Conservation (phyloP, 345 rosid genomes). For the Crucihimalaya himalaica region DNA sequence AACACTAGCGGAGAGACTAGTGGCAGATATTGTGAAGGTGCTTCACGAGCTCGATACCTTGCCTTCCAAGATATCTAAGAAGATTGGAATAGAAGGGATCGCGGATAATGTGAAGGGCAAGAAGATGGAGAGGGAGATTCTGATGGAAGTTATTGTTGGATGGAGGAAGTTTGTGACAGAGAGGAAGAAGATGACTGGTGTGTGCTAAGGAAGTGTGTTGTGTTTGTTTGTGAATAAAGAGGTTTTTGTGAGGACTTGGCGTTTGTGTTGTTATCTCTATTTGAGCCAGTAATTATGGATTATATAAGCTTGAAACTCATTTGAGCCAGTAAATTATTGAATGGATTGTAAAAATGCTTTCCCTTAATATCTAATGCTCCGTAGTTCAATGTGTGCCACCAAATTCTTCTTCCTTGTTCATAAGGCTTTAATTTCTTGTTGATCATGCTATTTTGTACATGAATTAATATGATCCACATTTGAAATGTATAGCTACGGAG, state of each 20-base stretch:
- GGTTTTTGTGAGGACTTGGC: not conserved
- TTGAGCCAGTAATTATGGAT: slow-evolving; percentile 20
- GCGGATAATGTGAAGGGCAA: slow-evolving; percentile 30
- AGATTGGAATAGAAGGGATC: slow-evolving; percentile 22
- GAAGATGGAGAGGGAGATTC: slow-evolving; percentile 47
- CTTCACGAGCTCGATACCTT: slow-evolving; percentile 58
- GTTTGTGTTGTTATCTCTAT: slow-evolving; percentile 22
- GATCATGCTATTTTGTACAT: no score
- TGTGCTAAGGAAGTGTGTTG: slow-evolving; percentile 36
- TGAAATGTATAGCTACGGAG: no score
- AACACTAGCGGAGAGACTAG: slow-evolving; percentile 84
- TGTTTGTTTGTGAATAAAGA: slow-evolving; percentile 9
- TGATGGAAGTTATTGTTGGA: slow-evolving; percentile 55
- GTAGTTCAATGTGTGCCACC: no score
- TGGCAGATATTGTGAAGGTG: slow-evolving; percentile 55
- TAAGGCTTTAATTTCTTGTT: no score
- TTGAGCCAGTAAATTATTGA: no score
- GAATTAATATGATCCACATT: no score
- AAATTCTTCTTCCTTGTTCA: no score
- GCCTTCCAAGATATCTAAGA: slow-evolving; percentile 42
- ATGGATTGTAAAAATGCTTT: not conserved
- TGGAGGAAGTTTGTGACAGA: slow-evolving; percentile 60
- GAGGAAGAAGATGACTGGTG: slow-evolving; percentile 50
- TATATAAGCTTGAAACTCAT: slow-evolving; percentile 4
- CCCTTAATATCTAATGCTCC: not conserved